Evolutionary conservation across 257 asterid species (phyloP).

Genomic region (Solanum paucissectum): DNA sequence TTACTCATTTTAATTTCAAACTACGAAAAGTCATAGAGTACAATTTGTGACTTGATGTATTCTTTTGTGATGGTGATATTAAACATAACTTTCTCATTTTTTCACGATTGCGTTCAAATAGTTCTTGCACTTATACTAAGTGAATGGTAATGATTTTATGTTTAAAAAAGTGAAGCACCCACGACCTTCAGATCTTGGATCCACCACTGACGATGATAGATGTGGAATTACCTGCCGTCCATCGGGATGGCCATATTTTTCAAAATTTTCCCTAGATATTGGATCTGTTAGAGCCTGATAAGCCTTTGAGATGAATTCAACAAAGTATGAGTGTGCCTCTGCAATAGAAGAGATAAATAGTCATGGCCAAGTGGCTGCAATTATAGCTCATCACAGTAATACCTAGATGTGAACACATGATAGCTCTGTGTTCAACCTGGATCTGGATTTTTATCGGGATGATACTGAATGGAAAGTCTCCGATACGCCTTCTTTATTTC

Average conservation of each 20-base stretch:
- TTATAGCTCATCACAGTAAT: neutral
- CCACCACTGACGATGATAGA: neutral
- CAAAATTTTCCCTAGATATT: constrained; percentile 86
- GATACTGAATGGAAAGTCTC: constrained; percentile 90
- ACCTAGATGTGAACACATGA: neutral
- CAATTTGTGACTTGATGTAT: neutral
- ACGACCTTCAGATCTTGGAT: neutral
- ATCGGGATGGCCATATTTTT: constrained; percentile 99
- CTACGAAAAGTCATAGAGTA: neutral
- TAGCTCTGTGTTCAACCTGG: constrained; percentile 60
- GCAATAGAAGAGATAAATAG: constrained; percentile 17
- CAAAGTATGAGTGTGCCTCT: constrained; percentile 89
- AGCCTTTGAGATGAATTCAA: constrained; percentile 91
- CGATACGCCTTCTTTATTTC: constrained; percentile 98
- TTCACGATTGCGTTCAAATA: neutral
- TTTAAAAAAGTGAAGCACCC: neutral
- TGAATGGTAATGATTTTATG: neutral
- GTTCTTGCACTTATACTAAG: neutral
- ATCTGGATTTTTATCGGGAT: constrained; percentile 99
- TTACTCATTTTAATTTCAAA: neutral
- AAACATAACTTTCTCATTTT: neutral
- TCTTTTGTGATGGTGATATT: neutral
- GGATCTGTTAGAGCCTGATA: constrained; percentile 99
- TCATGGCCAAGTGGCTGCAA: constrained; percentile 6
- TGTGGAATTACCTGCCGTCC: constrained; percentile 81